Evolutionary conservation across 768 basidiomycete genomes (phyloP).

Genomic region (button mushroom (Agaricus bisporus)): DNA sequence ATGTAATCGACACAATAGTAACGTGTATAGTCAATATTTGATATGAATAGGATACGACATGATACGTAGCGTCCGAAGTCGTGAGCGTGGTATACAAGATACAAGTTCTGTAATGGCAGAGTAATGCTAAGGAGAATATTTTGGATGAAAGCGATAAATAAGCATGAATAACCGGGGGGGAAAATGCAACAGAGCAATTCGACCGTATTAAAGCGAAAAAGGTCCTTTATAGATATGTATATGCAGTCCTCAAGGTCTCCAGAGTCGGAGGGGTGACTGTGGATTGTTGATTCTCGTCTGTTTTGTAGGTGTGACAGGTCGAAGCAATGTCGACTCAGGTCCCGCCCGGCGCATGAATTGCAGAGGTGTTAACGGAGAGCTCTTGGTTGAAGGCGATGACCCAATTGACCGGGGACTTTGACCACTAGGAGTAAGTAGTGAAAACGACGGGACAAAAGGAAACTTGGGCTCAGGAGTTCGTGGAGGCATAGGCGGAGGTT

Average conservation of each 20-base stretch:
- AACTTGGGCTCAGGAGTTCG: slow-evolving; percentile 63
- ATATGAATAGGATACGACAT: slow-evolving; percentile 1
- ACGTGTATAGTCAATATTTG: slow-evolving; percentile 2
- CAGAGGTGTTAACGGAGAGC: slow-evolving; percentile 72
- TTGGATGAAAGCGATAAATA: neutral
- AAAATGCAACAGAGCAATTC: neutral
- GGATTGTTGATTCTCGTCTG: slow-evolving; percentile 25
- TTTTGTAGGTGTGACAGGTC: slow-evolving; percentile 66
- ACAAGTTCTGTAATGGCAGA: neutral
- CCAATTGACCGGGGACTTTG: slow-evolving; percentile 46
- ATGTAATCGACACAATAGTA: neutral
- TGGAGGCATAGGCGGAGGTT: slow-evolving; percentile 34
- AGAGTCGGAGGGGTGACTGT: slow-evolving; percentile 47
- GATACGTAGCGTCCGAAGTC: neutral
- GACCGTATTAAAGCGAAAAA: neutral
- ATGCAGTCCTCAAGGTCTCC: slow-evolving; percentile 50
- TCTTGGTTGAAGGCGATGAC: slow-evolving; percentile 41
- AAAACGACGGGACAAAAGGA: slow-evolving; percentile 59
- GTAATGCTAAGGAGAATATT: neutral
- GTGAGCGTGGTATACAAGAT: slow-evolving; percentile 8
- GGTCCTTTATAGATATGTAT: neutral
- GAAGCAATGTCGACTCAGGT: slow-evolving; percentile 40
- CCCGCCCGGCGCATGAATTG: slow-evolving; percentile 85
- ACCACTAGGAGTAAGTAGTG: slow-evolving; percentile 51
- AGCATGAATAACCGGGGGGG: neutral